Evolutionary conservation across 1,139 yeast species (phyloP).

Genomic region (Candida anutae): DNA sequence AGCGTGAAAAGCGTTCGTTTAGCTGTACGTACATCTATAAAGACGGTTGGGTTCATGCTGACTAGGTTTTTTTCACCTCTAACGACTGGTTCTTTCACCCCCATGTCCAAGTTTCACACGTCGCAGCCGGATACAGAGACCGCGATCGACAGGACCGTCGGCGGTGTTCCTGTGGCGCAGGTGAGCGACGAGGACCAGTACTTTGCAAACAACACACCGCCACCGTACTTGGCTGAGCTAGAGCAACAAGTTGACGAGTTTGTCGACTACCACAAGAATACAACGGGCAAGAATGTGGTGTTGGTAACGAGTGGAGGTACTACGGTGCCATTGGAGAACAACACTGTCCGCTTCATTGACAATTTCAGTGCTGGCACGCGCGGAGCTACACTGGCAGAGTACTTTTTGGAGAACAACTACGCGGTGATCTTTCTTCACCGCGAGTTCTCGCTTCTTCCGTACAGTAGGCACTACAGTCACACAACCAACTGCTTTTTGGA

Average conservation of each 20-base stretch:
- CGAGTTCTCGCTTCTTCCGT: slow-evolving; percentile 86
- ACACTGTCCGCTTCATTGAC: slow-evolving; percentile 93
- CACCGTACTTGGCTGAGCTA: slow-evolving; percentile 61
- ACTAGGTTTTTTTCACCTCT: no score
- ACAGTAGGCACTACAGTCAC: slow-evolving; percentile 81
- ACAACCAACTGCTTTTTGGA: slow-evolving; percentile 82
- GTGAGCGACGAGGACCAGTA: slow-evolving; percentile 66
- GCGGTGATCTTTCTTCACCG: slow-evolving; percentile 90
- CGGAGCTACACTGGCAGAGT: slow-evolving; percentile 94
- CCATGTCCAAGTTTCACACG: slow-evolving; percentile 32
- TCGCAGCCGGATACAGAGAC: slow-evolving; percentile 62
- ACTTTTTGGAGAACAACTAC: slow-evolving; percentile 75
- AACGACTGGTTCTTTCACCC: no score
- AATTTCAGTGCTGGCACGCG: slow-evolving; percentile 97
- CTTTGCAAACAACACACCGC: slow-evolving; percentile 65
- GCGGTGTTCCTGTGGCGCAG: slow-evolving; percentile 75
- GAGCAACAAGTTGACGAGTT: slow-evolving; percentile 51
- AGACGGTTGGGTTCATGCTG: slow-evolving; percentile 28
- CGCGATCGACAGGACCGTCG: slow-evolving; percentile 74
- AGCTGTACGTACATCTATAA: slow-evolving; percentile 24
- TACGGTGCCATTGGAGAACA: slow-evolving; percentile 93
- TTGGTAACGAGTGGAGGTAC: slow-evolving; percentile 97
- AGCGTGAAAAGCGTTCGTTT: slow-evolving; percentile 9
- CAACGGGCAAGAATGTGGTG: slow-evolving; percentile 49
- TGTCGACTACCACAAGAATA: slow-evolving; percentile 37